Conservation (phyloP, 2,329 filamentous ascomycete species). For the Pseudogymnoascus sp. region DNA sequence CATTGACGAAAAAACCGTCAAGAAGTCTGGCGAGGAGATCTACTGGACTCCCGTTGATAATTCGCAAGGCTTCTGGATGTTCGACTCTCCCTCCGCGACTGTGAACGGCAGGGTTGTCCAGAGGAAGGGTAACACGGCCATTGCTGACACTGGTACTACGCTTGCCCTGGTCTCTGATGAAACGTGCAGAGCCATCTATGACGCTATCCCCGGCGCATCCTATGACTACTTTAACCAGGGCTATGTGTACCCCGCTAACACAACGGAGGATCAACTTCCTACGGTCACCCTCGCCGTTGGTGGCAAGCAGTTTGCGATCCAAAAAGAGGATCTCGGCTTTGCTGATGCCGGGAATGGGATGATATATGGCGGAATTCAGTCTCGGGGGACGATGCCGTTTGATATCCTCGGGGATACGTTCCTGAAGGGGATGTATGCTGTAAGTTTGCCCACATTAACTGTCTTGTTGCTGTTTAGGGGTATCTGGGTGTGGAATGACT, state of each 20-base stretch:
- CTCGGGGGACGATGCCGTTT: constrained; percentile 46
- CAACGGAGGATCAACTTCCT: constrained; percentile 49
- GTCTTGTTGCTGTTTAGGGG: too few relatives aligned
- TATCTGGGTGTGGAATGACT: neutral
- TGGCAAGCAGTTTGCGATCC: constrained; percentile 48
- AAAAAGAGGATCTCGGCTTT: constrained; percentile 56
- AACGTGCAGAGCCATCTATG: constrained; percentile 57
- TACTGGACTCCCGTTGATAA: constrained; percentile 58
- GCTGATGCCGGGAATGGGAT: constrained; percentile 46
- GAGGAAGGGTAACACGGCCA: constrained; percentile 54
- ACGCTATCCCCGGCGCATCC: constrained; percentile 53
- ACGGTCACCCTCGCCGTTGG: constrained; percentile 59
- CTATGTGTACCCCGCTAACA: constrained; percentile 54
- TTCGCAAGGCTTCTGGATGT: constrained; percentile 62
- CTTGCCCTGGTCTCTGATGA: constrained; percentile 58
- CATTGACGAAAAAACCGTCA: constrained; percentile 59
- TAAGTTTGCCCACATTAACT: constrained; percentile 29
- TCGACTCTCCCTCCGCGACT: constrained; percentile 50
- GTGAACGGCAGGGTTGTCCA: constrained; percentile 51
- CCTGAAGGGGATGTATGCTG: constrained; percentile 54
- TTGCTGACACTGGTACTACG: constrained; percentile 67
- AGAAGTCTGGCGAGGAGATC: constrained; percentile 47
- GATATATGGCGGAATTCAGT: constrained; percentile 56
- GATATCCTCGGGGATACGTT: constrained; percentile 55
- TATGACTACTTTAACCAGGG: constrained; percentile 54